Percentiles rank a stretch among this genome's conserved stretches.
Conservation (phyloP, 768 basidiomycete species). For the Auricularia cornea region DNA sequence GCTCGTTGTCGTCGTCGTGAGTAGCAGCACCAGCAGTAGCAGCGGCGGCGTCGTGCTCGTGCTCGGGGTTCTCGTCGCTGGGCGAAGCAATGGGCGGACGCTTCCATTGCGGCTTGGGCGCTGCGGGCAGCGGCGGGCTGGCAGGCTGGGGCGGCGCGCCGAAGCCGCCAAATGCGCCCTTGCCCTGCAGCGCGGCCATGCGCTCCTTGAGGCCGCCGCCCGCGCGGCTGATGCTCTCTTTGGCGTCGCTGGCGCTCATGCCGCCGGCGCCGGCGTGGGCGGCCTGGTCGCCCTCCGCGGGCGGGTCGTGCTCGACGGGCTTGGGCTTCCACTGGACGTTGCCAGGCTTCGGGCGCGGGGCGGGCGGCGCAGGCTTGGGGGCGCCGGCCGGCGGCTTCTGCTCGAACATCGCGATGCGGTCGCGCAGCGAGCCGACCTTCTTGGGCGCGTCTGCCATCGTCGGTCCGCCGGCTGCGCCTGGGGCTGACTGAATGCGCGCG, state of each 20-base stretch:
- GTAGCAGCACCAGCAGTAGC: too few relatives aligned
- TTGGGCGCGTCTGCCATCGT: slow-evolving; percentile 10
- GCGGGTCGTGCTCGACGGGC: slow-evolving; percentile 20
- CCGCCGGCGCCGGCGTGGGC: slow-evolving; percentile 28
- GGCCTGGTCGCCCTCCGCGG: not conserved
- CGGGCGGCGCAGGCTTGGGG: slow-evolving; percentile 27
- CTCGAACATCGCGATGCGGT: slow-evolving; percentile 87
- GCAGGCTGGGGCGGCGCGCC: slow-evolving; percentile 39
- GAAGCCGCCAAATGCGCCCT: slow-evolving; percentile 76
- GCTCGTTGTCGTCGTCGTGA: slow-evolving; percentile 21
- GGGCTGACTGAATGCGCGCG: too few relatives aligned
- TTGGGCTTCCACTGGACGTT: slow-evolving; percentile 64
- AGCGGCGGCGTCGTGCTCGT: slow-evolving; percentile 17
- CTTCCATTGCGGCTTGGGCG: slow-evolving; percentile 80
- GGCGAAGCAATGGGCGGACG: slow-evolving; percentile 25
- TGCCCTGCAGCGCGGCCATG: slow-evolving; percentile 89
- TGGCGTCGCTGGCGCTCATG: slow-evolving; percentile 83
- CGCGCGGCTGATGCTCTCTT: slow-evolving; percentile 72
- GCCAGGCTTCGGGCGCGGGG: slow-evolving; percentile 57
- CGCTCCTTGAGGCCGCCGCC: slow-evolving; percentile 69
- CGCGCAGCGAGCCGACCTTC: slow-evolving; percentile 71
- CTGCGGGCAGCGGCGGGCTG: slow-evolving; percentile 38
- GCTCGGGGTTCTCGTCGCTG: slow-evolving; percentile 3
- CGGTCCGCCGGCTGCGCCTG: too few relatives aligned
- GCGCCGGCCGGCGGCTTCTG: slow-evolving; percentile 38